Conservation (phyloP, 805 yeast species). For the Suhomyces xylopsoci region DNA sequence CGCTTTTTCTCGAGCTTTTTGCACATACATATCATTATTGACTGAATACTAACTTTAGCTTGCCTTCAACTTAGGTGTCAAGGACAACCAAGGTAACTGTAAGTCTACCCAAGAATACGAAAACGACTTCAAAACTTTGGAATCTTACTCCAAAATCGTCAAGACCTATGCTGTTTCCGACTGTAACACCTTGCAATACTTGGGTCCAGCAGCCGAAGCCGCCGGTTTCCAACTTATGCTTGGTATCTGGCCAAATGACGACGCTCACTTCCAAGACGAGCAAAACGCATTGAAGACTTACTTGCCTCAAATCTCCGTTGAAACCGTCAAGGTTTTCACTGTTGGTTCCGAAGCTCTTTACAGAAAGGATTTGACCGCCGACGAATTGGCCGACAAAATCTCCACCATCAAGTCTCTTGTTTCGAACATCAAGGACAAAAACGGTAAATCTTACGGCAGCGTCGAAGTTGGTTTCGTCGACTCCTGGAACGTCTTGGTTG, state of each 20-base stretch:
- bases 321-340: conserved; percentile 69
- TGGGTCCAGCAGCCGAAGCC: conserved; percentile 83
- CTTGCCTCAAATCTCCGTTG: conserved; percentile 68
- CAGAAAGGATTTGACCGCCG: conserved; percentile 81
- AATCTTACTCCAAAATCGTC: conserved; percentile 58
- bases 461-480: conserved; percentile 90
- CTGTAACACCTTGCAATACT: conserved; percentile 80
- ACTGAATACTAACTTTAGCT: conserved; percentile 40
- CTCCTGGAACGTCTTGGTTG: conserved; percentile 91
- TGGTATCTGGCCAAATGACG: conserved; percentile 95
- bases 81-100: conserved; percentile 72
- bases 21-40: no score
- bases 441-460: conserved; percentile 72
- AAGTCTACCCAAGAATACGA: conserved; percentile 69
- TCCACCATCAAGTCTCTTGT: conserved; percentile 58
- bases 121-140: conserved; percentile 59
- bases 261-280: conserved; percentile 71
- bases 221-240: conserved; percentile 73
- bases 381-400: conserved; percentile 67
- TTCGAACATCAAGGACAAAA: conserved; percentile 63
- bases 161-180: conserved; percentile 92
- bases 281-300: conserved; percentile 64
- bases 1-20: neutral
- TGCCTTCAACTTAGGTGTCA: conserved; percentile 80
- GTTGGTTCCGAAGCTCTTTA: conserved; percentile 97